These are phyloP conservation scores for Carex littledalei DNA, from an alignment of 176 grass and related monocot species.

Conservation along the genomic window DNA sequence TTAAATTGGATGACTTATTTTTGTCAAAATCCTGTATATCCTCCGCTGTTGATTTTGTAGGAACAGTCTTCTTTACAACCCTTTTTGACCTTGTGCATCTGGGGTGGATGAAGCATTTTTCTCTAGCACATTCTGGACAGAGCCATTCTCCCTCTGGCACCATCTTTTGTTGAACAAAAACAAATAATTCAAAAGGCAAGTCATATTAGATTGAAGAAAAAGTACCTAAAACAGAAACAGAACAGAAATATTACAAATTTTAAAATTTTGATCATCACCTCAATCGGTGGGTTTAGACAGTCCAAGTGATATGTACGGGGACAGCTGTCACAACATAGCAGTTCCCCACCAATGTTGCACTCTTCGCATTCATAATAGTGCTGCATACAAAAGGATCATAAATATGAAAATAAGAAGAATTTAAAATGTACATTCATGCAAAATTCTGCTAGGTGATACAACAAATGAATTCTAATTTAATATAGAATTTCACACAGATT, in stretches of 20 bases:
- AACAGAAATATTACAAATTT: neutral
- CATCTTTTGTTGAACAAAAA: constrained; percentile 35
- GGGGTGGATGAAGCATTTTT: neutral
- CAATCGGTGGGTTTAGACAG: constrained; percentile 75
- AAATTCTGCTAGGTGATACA: neutral
- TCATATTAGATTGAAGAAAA: constrained; percentile 19
- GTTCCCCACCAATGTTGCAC: constrained; percentile 85
- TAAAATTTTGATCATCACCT: constrained; percentile 34
- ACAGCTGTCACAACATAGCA: constrained; percentile 88
- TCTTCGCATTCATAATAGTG: constrained; percentile 80
- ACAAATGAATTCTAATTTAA: neutral
- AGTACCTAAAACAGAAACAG: neutral
- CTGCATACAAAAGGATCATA: constrained; percentile 35
- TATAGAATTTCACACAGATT: neutral
- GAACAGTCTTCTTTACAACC: constrained; percentile 25
- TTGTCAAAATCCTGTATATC: neutral
- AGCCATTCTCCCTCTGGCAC: constrained; percentile 19
- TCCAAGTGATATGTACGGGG: constrained; percentile 81
- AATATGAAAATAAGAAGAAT: neutral
- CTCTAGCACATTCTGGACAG: neutral
- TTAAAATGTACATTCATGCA: neutral
- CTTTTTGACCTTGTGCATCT: constrained; percentile 48
- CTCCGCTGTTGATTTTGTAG: neutral
- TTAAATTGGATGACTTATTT: constrained; percentile 26
- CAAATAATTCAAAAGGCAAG: neutral